These are phyloP conservation scores for Tetracladium maxilliforme DNA, from an alignment of 2,329 filamentous ascomycete species.

Conservation along the genomic window DNA sequence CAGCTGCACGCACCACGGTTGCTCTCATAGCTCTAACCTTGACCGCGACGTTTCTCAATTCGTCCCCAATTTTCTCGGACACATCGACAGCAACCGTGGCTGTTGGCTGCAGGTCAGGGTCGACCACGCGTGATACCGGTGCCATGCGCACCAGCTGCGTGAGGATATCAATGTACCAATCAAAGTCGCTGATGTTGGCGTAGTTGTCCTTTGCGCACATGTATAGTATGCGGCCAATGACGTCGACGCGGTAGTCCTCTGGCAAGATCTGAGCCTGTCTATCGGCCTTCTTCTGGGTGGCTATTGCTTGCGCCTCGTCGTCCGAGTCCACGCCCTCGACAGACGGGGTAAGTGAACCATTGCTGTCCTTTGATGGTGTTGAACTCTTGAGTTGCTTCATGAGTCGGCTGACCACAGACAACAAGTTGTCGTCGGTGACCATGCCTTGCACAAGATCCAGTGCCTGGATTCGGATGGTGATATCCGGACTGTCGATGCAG, in stretches of 20 bases:
- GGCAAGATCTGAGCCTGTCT: conserved; percentile 47
- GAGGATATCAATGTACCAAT: conserved; percentile 91
- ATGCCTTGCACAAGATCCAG: conserved; percentile 86
- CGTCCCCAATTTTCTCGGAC: conserved; percentile 62
- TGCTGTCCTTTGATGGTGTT: conserved; percentile 29
- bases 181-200: conserved; percentile 73
- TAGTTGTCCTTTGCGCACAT: conserved; percentile 91
- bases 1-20: conserved; percentile 71
- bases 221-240: conserved; percentile 67
- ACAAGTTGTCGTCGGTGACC: conserved; percentile 77
- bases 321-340: conserved; percentile 31
- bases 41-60: conserved; percentile 81
- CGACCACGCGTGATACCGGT: conserved; percentile 27
- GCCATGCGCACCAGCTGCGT: conserved; percentile 69
- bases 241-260: conserved; percentile 71
- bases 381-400: conserved; percentile 72
- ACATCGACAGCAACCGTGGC: conserved; percentile 19
- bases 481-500: conserved; percentile 89
- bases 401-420: conserved; percentile 70
- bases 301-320: conserved; percentile 36
- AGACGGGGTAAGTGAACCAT: conserved; percentile 13
- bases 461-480: conserved; percentile 87
- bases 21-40: conserved; percentile 74
- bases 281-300: conserved; percentile 32
- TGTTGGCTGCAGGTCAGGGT: conserved; percentile 17